These are phyloP conservation scores for Abrus pulchellus DNA, from an alignment of 306 rosid species.

Conservation along the genomic window DNA sequence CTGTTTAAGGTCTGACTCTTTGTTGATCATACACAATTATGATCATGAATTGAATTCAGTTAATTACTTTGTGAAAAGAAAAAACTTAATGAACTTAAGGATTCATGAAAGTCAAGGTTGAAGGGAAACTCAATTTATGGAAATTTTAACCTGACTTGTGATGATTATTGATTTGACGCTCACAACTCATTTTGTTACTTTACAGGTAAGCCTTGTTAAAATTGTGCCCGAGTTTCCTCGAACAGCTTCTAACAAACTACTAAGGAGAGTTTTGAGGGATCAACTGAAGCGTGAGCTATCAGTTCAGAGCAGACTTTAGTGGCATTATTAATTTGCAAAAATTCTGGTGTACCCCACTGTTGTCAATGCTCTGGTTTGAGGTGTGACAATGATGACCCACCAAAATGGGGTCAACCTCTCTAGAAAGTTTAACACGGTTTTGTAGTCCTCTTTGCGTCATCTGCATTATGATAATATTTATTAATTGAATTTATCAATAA, in stretches of 20 bases:
- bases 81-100: not conserved
- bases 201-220: constrained; percentile 70
- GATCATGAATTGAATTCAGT: constrained; percentile 12
- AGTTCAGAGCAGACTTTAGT: constrained; percentile 70
- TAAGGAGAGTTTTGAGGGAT: constrained; percentile 87
- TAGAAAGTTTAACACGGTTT: too few relatives aligned
- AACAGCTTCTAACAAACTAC: constrained; percentile 85
- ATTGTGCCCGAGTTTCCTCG: constrained; percentile 76
- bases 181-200: constrained; percentile 29
- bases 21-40: not conserved
- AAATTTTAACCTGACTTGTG: constrained; percentile 24
- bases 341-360: too few relatives aligned
- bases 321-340: constrained; percentile 4
- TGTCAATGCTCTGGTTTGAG: not conserved
- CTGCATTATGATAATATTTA: not conserved
- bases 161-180: constrained; percentile 14
- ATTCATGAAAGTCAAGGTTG: constrained; percentile 22
- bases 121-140: not conserved
- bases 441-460: not conserved
- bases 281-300: constrained; percentile 78
- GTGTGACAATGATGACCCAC: not conserved
- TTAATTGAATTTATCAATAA: not conserved
- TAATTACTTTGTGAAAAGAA: not conserved
- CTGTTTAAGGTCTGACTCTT: constrained; percentile 74
- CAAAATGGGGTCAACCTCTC: not conserved